Percentiles rank a stretch among this genome's conserved stretches.
Evolutionary conservation across 83 land plant genomes (phyloP).

Genomic region (Picea abies): DNA sequence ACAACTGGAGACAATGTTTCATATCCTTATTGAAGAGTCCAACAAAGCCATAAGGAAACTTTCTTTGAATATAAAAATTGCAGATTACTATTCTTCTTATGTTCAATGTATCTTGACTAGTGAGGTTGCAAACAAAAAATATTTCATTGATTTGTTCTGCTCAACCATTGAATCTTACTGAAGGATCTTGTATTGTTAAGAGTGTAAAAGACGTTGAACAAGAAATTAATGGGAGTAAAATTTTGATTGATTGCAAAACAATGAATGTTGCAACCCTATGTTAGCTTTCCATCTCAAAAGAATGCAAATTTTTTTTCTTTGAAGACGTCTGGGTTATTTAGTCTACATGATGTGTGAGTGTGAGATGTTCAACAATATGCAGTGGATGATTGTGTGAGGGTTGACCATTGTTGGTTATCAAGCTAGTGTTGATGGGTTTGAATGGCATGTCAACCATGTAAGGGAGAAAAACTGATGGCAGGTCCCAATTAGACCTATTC

Average conservation of each 20-base stretch:
- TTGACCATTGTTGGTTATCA: no score
- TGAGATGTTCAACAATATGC: constrained; percentile 27
- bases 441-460: no score
- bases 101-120: constrained; percentile 45
- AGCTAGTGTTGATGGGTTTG: no score
- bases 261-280: constrained; percentile 87
- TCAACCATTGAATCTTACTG: constrained; percentile 64
- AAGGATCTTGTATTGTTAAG: constrained; percentile 65
- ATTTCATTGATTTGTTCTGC: constrained; percentile 64
- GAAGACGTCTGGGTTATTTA: constrained; percentile 19
- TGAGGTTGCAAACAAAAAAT: constrained; percentile 60
- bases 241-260: constrained; percentile 64
- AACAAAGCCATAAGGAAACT: constrained; percentile 56
- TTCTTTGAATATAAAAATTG: constrained; percentile 53
- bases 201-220: constrained; percentile 58
- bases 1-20: constrained; percentile 64
- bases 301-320: constrained; percentile 48
- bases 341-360: constrained; percentile 10
- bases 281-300: constrained; percentile 57
- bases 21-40: constrained; percentile 74
- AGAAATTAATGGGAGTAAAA: constrained; percentile 43
- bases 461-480: no score
- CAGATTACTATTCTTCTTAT: constrained; percentile 72
- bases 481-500: no score
- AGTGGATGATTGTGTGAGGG: constrained; percentile 58